Percentiles rank a stretch among this genome's conserved stretches.
These are phyloP conservation scores for Penicillium sp. DNA, from an alignment of 2,329 filamentous ascomycete species.

Conservation along the genomic window DNA sequence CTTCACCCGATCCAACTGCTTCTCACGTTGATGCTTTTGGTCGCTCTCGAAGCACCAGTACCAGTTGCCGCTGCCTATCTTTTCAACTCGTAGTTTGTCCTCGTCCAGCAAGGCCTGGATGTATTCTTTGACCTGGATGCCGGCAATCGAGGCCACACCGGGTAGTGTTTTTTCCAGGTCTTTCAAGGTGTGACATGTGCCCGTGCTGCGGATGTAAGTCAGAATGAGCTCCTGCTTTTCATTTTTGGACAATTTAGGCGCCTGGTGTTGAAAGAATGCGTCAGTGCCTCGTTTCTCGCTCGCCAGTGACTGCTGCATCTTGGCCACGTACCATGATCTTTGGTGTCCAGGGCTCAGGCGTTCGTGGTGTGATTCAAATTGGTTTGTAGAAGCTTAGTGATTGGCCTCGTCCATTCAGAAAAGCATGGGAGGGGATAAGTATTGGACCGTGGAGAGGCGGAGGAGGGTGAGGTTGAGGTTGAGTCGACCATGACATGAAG, in stretches of 20 bases:
- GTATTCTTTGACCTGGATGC: conserved; percentile 64
- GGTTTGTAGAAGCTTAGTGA: neutral
- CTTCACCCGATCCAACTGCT: conserved; percentile 23
- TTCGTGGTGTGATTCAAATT: neutral
- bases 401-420: neutral
- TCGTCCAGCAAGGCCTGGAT: conserved; percentile 59
- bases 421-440: neutral
- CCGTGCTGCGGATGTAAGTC: conserved; percentile 55
- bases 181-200: conserved; percentile 60
- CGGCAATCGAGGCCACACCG: conserved; percentile 57
- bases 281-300: conserved; percentile 10
- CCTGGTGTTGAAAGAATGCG: conserved; percentile 20
- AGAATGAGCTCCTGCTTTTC: conserved; percentile 57
- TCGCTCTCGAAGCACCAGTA: conserved; percentile 64
- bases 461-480: neutral
- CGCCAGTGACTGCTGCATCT: neutral
- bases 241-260: conserved; percentile 54
- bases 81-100: conserved; percentile 58
- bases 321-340: neutral
- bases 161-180: conserved; percentile 63
- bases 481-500: neutral
- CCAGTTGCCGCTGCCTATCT: conserved; percentile 67
- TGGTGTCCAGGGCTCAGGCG: neutral
- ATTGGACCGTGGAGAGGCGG: neutral
- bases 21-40: conserved; percentile 47